These are phyloP conservation scores for Tanacetum coccineum DNA, from an alignment of 129 eudicot genomes.

Conservation along the genomic window DNA sequence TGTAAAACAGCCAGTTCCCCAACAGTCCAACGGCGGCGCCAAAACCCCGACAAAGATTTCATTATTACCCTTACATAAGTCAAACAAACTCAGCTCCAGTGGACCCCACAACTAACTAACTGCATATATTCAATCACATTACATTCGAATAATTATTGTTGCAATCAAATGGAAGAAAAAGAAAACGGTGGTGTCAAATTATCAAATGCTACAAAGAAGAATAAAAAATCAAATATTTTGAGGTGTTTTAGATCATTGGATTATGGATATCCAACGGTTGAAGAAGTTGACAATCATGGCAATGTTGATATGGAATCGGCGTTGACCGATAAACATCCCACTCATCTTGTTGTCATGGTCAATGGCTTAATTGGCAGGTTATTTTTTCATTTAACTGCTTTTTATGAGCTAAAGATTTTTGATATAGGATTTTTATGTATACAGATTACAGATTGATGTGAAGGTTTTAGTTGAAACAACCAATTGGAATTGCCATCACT, in stretches of 20 bases:
- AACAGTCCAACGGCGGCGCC: constrained; percentile 2
- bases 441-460: not conserved
- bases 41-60: not conserved
- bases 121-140: not conserved
- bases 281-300: constrained; percentile 40
- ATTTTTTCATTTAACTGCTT: not conserved
- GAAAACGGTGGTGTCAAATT: not conserved
- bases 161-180: not conserved
- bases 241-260: constrained; percentile 53
- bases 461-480: no score
- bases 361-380: constrained; percentile 93
- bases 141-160: not conserved
- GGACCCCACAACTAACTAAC: not conserved
- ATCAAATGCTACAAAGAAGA: constrained; percentile 5
- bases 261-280: constrained; percentile 46
- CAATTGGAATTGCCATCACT: no score
- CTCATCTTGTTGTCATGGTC: constrained; percentile 71
- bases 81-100: not conserved
- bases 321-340: constrained; percentile 27
- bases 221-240: constrained; percentile 3
- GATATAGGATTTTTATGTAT: not conserved
- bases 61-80: not conserved
- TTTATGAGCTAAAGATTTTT: not conserved
- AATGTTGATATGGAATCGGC: constrained; percentile 56
- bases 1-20: not conserved